phyloP scores from a whole-genome alignment of 2,329 filamentous ascomycete genomes.

The Xylogone sp. region DNA sequence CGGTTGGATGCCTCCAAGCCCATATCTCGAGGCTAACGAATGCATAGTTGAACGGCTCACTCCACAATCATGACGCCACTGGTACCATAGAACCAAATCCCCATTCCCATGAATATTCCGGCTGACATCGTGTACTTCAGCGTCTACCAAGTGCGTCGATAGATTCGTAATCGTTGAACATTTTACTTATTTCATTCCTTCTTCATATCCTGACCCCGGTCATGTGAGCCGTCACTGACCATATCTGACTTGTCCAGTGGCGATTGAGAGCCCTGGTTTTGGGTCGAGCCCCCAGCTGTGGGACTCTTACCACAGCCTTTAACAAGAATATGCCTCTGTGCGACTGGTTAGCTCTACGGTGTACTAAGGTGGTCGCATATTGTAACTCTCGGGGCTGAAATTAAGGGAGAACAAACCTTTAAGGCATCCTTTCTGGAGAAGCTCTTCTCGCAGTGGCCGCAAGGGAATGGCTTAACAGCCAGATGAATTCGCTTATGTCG shows the following conservation, averaged over 20 bases:
- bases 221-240: constrained; percentile 19
- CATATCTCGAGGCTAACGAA: neutral
- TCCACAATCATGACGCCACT: neutral
- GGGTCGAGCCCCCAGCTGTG: constrained; percentile 11
- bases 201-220: neutral
- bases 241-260: constrained; percentile 25
- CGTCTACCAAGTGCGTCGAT: neutral
- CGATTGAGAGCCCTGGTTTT: constrained; percentile 21
- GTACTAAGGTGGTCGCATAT: neutral
- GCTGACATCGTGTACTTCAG: neutral
- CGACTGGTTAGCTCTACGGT: constrained; percentile 22
- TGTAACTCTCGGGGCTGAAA: neutral
- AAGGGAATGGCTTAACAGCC: constrained; percentile 93
- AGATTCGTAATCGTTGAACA: neutral
- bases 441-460: constrained; percentile 87
- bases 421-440: constrained; percentile 96
- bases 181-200: neutral
- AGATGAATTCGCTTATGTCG: constrained; percentile 93
- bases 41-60: neutral
- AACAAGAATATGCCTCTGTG: constrained; percentile 62
- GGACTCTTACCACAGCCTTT: constrained; percentile 58
- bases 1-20: neutral
- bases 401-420: constrained; percentile 63
- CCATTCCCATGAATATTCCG: neutral
- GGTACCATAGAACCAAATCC: neutral